Base-by-base conservation (phyloP, 2,329 filamentous ascomycete genomes). In the Amauroascus verrucosus region DNA sequence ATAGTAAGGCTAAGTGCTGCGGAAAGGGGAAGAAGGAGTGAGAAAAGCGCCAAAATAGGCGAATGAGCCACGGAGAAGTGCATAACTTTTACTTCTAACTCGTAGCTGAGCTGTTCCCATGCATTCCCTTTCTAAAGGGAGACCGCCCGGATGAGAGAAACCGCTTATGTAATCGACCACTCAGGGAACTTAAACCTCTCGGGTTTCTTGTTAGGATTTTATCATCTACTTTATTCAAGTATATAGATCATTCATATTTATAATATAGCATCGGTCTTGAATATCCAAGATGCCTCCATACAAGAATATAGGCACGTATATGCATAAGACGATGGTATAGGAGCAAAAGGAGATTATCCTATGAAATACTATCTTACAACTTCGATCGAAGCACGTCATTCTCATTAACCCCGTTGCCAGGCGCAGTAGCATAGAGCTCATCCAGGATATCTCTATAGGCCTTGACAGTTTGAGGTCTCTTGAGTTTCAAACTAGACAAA, bases 401-500 rank as follows among this genome's bases (percentile, higher is more conserved):
- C 16, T 62, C 65, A 13, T 51, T 44, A 22, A 63, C 65, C 48
- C 68, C 56, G 51, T 66, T 66, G 26, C 66, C 68, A n/a, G 66
- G 57, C 13, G 75, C 74, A 63, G 82, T 77, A 28, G 75, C 76
- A 61, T 85, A 85, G 61, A 83, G 73, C 57, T 77, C 72, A 58
- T 85, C 81, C 22, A 85, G 65, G 32, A 80, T 64, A 41, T 70
- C 60, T 52, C 81, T 75, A 65, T 77, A 85, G 57, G 69, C 72
- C 74, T 84, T 86, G 24, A 76, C 81, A 4, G 80, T 75, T 57
- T 84, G 81, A 46, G 83, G 81, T 41, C 84, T 77, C 74, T 87
- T 87, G 63, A 87, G 71, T 68, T 88, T 88, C 57, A 87, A 70
- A 53, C 83, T 86, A 35, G 57, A 54, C n/a, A 51, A 13, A 41